Evolutionary conservation across 2,329 filamentous ascomycete species (phyloP).

Genomic region (Neopestalotiopsis clavispora): DNA sequence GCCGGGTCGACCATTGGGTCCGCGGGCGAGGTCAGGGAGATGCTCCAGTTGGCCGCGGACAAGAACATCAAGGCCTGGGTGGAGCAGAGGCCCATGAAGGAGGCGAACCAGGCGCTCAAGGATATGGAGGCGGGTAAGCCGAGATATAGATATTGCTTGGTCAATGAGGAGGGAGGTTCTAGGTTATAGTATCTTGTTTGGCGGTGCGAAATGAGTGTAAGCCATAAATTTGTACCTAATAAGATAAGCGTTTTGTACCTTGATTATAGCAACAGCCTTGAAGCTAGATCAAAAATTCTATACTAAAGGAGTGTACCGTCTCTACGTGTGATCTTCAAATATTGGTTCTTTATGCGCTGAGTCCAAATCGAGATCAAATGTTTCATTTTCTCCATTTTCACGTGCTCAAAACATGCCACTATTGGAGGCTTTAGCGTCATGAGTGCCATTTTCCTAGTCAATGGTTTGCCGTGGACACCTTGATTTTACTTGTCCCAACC

Average conservation of each 20-base stretch:
- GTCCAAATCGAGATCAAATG: too few relatives aligned
- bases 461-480: too few relatives aligned
- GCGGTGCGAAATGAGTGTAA: not conserved
- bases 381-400: too few relatives aligned
- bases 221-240: not conserved
- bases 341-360: too few relatives aligned
- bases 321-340: too few relatives aligned
- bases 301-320: too few relatives aligned
- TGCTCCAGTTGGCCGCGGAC: constrained; percentile 53
- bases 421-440: not conserved
- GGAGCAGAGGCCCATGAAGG: constrained; percentile 22
- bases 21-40: constrained; percentile 53
- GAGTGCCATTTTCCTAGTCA: too few relatives aligned
- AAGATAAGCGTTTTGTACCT: not conserved
- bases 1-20: constrained; percentile 47
- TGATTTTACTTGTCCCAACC: too few relatives aligned
- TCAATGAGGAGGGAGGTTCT: constrained; percentile 15
- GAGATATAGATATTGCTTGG: constrained; percentile 20
- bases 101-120: constrained; percentile 20
- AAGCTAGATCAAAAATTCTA: too few relatives aligned
- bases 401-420: too few relatives aligned
- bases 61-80: constrained; percentile 52
- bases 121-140: constrained; percentile 19
- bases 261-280: too few relatives aligned
- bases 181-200: constrained; percentile 1